Conservation (phyloP, 495 filamentous ascomycete genomes). For the Hyaloscypha variabilis region DNA sequence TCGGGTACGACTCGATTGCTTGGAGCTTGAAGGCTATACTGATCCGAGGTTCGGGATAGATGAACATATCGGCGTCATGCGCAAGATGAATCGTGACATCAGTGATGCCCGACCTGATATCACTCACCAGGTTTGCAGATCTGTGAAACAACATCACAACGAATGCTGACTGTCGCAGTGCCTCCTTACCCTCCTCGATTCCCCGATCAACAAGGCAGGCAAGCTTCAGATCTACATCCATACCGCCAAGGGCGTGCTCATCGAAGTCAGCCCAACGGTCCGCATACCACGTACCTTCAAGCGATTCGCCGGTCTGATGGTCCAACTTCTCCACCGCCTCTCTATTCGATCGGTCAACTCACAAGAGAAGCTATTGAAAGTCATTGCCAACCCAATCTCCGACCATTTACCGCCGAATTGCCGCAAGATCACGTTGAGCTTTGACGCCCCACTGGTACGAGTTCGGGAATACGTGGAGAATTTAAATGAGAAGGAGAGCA, state of each 20-base stretch:
- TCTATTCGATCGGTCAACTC: constrained; percentile 95
- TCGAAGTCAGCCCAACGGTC: constrained; percentile 95
- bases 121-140: constrained; percentile 85
- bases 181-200: constrained; percentile 95
- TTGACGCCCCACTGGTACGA: constrained; percentile 83
- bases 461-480: constrained; percentile 85
- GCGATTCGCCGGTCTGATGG: constrained; percentile 97
- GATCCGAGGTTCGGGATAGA: too few relatives aligned
- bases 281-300: constrained; percentile 98
- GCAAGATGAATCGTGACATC: constrained; percentile 98
- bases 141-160: constrained; percentile 31
- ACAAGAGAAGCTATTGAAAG: constrained; percentile 94
- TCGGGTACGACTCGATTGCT: too few relatives aligned
- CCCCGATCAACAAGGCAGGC: constrained; percentile 97
- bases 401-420: constrained; percentile 96
- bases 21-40: too few relatives aligned
- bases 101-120: constrained; percentile 97
- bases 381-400: constrained; percentile 96
- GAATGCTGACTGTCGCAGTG: constrained; percentile 59
- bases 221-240: constrained; percentile 98
- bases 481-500: constrained; percentile 80
- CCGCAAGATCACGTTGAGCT: constrained; percentile 94
- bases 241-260: constrained; percentile 93
- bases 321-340: constrained; percentile 94
- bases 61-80: constrained; percentile 97